These are phyloP conservation scores for Pyrenophora teres DNA, from an alignment of 2,329 filamentous ascomycete genomes.

Conservation along the genomic window DNA sequence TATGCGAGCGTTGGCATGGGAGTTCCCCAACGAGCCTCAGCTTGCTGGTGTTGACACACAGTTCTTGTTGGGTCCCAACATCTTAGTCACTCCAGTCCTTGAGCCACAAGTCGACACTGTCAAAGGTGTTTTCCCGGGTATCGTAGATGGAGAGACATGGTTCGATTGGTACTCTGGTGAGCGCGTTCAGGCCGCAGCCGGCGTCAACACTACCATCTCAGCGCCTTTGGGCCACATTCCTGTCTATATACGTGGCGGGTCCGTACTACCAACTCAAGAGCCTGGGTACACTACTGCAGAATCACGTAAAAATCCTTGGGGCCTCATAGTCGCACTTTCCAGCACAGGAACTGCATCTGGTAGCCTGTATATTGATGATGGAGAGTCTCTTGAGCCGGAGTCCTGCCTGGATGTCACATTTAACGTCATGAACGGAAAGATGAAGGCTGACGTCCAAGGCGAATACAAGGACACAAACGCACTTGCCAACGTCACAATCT, in stretches of 20 bases:
- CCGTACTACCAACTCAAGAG: constrained; percentile 69
- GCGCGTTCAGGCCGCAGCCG: constrained; percentile 56
- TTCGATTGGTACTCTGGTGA: constrained; percentile 80
- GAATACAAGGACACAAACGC: constrained; percentile 61
- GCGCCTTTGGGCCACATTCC: constrained; percentile 72
- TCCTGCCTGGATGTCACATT: constrained; percentile 62
- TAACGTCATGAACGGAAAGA: constrained; percentile 47
- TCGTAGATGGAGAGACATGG: constrained; percentile 65
- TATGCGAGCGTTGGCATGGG: constrained; percentile 74
- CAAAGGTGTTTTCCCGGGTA: constrained; percentile 71
- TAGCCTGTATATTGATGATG: constrained; percentile 74
- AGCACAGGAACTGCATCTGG: constrained; percentile 62
- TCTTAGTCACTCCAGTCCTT: constrained; percentile 71
- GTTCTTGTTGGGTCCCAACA: constrained; percentile 69
- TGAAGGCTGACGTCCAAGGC: constrained; percentile 58
- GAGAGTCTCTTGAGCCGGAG: constrained; percentile 65
- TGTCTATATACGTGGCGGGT: constrained; percentile 70
- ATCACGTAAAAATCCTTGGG: constrained; percentile 68
- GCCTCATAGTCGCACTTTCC: constrained; percentile 66
- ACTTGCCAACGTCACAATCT: constrained; percentile 65
- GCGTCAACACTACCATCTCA: constrained; percentile 63
- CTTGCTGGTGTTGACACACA: constrained; percentile 70
- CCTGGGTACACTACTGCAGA: constrained; percentile 69
- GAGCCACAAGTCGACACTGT: constrained; percentile 65
- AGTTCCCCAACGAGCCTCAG: constrained; percentile 72